These are phyloP conservation scores for Morella rubra DNA, from an alignment of 306 rosid genomes.

Conservation along the genomic window DNA sequence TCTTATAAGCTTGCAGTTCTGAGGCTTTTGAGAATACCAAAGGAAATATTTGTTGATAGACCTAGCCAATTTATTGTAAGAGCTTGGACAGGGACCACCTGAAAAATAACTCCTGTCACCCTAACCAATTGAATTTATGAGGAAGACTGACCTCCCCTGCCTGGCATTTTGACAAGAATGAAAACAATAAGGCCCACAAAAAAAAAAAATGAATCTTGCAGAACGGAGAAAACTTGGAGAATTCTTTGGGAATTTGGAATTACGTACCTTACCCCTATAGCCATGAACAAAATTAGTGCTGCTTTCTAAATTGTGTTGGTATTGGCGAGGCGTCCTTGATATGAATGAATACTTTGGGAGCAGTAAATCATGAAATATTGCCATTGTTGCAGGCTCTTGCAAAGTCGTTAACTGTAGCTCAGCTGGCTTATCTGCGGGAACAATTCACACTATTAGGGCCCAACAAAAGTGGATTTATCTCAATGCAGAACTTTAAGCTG, in stretches of 20 bases:
- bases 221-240: neutral
- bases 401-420: slow-evolving; percentile 66
- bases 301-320: neutral
- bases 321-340: neutral
- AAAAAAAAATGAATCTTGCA: neutral
- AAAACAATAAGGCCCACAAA: neutral
- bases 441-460: slow-evolving; percentile 72
- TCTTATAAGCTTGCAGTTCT: neutral
- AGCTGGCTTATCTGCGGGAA: slow-evolving; percentile 67
- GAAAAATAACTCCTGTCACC: neutral
- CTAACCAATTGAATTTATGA: neutral
- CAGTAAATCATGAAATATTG: slow-evolving; percentile 20
- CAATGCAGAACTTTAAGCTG: slow-evolving; percentile 87
- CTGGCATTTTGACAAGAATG: neutral
- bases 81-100: neutral
- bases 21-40: neutral
- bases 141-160: neutral
- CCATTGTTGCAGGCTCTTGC: slow-evolving; percentile 69
- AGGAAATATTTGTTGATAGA: neutral
- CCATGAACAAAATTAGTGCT: neutral
- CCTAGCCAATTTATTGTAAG: neutral
- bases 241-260: neutral
- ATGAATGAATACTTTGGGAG: neutral
- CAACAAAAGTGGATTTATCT: slow-evolving; percentile 72
- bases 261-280: neutral